Conservation (phyloP, 257 asterid species). For the Nicotiana undulata region DNA sequence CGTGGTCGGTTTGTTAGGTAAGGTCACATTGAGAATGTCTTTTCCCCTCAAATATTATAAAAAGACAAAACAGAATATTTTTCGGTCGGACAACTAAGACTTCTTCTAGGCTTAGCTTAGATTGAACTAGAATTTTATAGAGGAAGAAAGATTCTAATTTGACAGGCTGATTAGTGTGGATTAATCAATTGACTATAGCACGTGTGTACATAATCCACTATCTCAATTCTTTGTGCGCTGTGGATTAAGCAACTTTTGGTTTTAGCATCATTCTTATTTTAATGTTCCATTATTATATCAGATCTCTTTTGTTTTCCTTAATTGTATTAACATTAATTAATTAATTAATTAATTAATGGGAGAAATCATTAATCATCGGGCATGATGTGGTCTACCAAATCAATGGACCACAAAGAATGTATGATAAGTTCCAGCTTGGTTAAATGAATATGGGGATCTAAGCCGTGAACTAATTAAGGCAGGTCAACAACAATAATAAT, state of each 20-base stretch:
- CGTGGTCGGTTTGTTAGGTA: slow-evolving; percentile 33
- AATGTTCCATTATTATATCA: neutral
- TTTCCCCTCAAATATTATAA: neutral
- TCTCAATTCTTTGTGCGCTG: neutral
- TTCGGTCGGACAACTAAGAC: slow-evolving; percentile 27
- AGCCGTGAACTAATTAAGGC: too few relatives aligned
- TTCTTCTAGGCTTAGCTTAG: neutral
- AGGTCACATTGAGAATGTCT: slow-evolving; percentile 19
- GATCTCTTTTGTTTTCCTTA: neutral
- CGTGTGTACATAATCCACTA: slow-evolving; percentile 2
- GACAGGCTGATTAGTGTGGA: slow-evolving; percentile 1
- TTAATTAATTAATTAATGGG: neutral
- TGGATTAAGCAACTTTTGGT: neutral
- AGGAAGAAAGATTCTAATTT: neutral
- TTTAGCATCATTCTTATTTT: neutral
- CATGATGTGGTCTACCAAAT: slow-evolving; percentile 5
- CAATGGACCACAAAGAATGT: neutral
- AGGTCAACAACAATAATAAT: too few relatives aligned
- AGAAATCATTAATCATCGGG: neutral
- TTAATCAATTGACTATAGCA: neutral
- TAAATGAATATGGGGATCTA: neutral
- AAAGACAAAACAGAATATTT: slow-evolving; percentile 39
- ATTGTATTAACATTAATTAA: neutral
- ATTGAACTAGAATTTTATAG: neutral
- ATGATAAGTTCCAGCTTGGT: neutral